Evolutionary conservation across 176 grass and related monocot species (phyloP).

Genomic region (Oryza brachyantha): DNA sequence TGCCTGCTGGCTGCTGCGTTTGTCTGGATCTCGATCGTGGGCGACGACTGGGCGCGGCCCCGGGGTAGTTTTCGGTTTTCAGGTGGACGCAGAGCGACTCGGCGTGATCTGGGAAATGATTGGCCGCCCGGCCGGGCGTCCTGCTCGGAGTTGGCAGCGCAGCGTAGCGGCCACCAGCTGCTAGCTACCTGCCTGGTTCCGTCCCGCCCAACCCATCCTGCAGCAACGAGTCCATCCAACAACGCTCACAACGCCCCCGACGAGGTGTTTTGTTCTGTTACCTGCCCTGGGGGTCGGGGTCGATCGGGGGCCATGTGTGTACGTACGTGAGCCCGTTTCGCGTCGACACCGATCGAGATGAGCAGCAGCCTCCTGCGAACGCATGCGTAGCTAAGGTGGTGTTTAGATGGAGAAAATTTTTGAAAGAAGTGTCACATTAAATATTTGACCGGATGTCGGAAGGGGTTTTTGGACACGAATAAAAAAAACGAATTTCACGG

Average conservation of each 20-base stretch:
- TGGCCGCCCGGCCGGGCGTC: background rate
- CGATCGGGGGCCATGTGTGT: background rate
- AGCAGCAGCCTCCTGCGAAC: background rate
- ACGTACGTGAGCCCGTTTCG: background rate
- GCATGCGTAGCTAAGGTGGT: background rate
- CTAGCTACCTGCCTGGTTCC: background rate
- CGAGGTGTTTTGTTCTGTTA: slow-evolving; percentile 1
- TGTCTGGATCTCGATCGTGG: too few species aligned
- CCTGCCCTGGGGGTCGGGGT: background rate
- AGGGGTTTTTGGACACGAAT: too few species aligned
- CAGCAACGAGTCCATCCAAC: background rate
- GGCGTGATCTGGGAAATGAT: background rate
- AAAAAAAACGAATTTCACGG: too few species aligned
- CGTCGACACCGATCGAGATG: background rate
- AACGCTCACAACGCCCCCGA: background rate
- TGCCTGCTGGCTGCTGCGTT: too few species aligned
- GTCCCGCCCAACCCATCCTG: background rate
- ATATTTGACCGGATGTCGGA: too few species aligned
- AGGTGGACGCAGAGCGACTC: background rate
- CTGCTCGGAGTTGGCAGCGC: background rate
- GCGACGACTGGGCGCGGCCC: too few species aligned
- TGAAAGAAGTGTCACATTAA: too few species aligned
- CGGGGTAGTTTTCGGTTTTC: background rate
- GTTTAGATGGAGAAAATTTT: too few species aligned
- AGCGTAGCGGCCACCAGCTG: too few species aligned